Conservation (phyloP, 768 basidiomycete genomes). For the Pulveroboletus sp. region DNA sequence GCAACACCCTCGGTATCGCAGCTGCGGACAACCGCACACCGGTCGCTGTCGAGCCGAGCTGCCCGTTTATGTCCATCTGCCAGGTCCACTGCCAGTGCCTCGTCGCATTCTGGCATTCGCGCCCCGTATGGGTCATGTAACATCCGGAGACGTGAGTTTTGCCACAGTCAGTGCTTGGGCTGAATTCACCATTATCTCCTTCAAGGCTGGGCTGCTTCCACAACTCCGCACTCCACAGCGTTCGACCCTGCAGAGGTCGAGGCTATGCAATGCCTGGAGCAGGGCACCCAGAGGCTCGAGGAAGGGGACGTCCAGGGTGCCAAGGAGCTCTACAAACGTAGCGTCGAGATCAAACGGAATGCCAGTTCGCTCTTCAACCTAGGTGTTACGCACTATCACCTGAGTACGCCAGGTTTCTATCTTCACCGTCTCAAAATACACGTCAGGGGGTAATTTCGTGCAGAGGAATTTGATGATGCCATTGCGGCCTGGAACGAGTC, state of each 20-base stretch:
- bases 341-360: conserved; percentile 72
- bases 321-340: conserved; percentile 71
- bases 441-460: conserved; percentile 13
- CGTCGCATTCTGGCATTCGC: conserved; percentile 4
- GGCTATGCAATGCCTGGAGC: conserved; percentile 73
- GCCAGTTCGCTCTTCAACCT: conserved; percentile 84
- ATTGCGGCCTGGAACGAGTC: conserved; percentile 85
- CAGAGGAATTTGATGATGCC: conserved; percentile 86
- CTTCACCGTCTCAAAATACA: conserved; percentile 12
- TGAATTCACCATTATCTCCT: conserved; percentile 1
- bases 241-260: conserved; percentile 80
- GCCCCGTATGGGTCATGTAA: conserved; percentile 5
- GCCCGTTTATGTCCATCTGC: conserved; percentile 18
- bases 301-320: conserved; percentile 81
- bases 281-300: conserved; percentile 79
- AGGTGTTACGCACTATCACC: conserved; percentile 85
- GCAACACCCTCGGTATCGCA: conserved; percentile 22
- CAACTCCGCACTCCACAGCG: conserved; percentile 75
- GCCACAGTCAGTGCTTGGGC: conserved; percentile 4
- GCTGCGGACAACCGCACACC: conserved; percentile 18
- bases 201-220: conserved; percentile 72
- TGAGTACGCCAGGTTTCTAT: conserved; percentile 50
- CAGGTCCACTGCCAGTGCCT: conserved; percentile 9
- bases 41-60: conserved; percentile 22
- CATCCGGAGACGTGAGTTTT: conserved; percentile 27